A percentile compares a stretch with the other conserved stretches of the same genome.
phyloP scores from a whole-genome alignment of 768 basidiomycete species.

The Roridomyces roridus region DNA sequence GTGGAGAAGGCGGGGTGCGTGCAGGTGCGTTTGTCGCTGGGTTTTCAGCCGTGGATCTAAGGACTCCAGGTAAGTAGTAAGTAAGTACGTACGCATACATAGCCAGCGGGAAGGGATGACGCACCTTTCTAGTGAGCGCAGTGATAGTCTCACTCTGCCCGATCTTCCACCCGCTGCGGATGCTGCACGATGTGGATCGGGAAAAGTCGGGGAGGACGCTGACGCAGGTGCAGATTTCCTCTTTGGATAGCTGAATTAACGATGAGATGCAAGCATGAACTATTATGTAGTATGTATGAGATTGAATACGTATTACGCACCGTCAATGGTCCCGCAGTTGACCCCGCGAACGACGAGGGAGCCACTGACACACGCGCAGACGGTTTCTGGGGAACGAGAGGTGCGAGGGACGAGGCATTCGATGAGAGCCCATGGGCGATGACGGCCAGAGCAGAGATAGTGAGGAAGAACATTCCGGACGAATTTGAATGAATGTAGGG shows the following conservation, averaged over 20 bases:
- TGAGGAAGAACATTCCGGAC: background rate
- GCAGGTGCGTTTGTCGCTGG: conserved; percentile 25
- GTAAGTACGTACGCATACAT: background rate
- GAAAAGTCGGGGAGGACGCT: background rate
- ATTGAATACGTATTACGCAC: no score
- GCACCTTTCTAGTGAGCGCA: background rate
- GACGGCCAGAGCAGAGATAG: background rate
- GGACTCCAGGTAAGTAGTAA: no score
- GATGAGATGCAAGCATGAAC: background rate
- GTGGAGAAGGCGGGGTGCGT: conserved; percentile 33
- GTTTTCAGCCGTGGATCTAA: conserved; percentile 29
- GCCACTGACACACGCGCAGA: background rate
- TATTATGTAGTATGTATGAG: no score
- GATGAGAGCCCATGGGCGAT: background rate
- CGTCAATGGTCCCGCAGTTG: background rate
- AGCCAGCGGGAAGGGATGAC: background rate
- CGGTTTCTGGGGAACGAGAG: background rate
- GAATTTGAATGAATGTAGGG: background rate
- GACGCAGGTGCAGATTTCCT: background rate
- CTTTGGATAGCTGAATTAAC: background rate
- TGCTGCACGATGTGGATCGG: background rate
- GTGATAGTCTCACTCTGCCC: background rate
- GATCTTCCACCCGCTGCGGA: background rate
- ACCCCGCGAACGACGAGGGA: background rate
- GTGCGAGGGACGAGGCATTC: background rate